phyloP scores from a whole-genome alignment of 2,329 filamentous ascomycete genomes.

The Eutypa lata region DNA sequence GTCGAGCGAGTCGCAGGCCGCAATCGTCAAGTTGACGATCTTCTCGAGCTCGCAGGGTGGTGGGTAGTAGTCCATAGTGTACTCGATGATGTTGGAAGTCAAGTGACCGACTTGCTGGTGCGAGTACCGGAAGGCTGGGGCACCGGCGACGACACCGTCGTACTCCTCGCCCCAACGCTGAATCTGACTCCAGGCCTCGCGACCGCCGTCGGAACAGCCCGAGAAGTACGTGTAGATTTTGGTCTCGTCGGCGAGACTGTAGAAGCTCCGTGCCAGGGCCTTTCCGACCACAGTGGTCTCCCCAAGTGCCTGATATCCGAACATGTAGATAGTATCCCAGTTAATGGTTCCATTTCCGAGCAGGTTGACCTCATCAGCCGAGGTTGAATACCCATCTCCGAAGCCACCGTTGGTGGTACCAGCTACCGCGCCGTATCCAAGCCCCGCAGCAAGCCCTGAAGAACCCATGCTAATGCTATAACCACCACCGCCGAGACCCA shows the following conservation, averaged over 20 bases:
- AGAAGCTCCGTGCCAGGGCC: constrained; percentile 39
- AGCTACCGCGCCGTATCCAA: constrained; percentile 39
- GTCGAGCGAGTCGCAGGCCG: constrained; percentile 52
- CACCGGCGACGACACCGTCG: constrained; percentile 43
- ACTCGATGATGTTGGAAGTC: constrained; percentile 35
- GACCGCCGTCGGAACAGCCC: constrained; percentile 52
- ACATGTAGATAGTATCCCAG: constrained; percentile 33
- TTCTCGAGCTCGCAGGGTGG: constrained; percentile 41
- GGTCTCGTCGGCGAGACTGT: constrained; percentile 24
- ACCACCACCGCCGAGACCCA: constrained; percentile 45
- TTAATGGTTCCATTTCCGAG: constrained; percentile 37
- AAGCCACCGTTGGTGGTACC: constrained; percentile 50
- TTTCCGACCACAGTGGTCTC: constrained; percentile 40
- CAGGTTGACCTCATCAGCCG: constrained; percentile 34
- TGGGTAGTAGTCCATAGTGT: constrained; percentile 37
- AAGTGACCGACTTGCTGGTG: constrained; percentile 45
- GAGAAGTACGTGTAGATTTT: constrained; percentile 48
- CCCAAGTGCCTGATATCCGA: constrained; percentile 34
- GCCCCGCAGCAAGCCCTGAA: constrained; percentile 33
- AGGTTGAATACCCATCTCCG: constrained; percentile 37
- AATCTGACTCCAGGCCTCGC: constrained; percentile 46
- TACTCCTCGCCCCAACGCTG: constrained; percentile 48
- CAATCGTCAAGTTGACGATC: constrained; percentile 52
- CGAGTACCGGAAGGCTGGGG: constrained; percentile 43
- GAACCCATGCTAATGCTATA: constrained; percentile 38